Conservation (phyloP, 345 rosid genomes). For the Clausena lansium region DNA sequence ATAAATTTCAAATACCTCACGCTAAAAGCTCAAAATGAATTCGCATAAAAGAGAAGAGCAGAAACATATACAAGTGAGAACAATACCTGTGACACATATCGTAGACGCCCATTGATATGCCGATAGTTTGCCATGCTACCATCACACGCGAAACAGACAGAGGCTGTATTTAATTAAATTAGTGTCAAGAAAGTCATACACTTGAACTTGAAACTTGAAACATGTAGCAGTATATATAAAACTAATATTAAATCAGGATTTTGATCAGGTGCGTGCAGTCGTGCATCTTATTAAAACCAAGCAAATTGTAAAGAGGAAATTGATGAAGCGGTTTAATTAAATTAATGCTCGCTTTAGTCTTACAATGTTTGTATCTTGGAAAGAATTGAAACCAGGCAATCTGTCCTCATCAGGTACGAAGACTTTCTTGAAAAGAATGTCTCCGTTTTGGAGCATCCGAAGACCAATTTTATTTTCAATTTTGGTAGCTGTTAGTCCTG, state of each 20-base stretch:
- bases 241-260: too few species aligned
- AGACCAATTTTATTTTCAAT: conserved; percentile 88
- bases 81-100: conserved; percentile 89
- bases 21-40: not conserved
- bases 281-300: not conserved
- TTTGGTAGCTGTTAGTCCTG: conserved; percentile 79
- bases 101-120: conserved; percentile 88
- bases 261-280: too few species aligned
- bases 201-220: too few species aligned
- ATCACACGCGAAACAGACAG: conserved; percentile 90
- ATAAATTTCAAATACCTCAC: conserved; percentile 15
- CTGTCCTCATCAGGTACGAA: conserved; percentile 88
- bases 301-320: conserved; percentile 15
- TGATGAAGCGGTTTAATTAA: too few species aligned
- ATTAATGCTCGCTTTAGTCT: not conserved
- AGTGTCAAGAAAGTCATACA: too few species aligned
- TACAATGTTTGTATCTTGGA: conserved; percentile 83
- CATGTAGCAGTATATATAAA: too few species aligned
- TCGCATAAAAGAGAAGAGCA: not conserved
- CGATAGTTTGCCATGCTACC: conserved; percentile 95
- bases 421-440: conserved; percentile 69
- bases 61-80: not conserved
- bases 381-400: conserved; percentile 81
- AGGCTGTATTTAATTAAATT: conserved; percentile 38
- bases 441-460: conserved; percentile 95